Base-by-base conservation (phyloP, 495 filamentous ascomycete genomes). In the Aspergillus bertholletiae region DNA sequence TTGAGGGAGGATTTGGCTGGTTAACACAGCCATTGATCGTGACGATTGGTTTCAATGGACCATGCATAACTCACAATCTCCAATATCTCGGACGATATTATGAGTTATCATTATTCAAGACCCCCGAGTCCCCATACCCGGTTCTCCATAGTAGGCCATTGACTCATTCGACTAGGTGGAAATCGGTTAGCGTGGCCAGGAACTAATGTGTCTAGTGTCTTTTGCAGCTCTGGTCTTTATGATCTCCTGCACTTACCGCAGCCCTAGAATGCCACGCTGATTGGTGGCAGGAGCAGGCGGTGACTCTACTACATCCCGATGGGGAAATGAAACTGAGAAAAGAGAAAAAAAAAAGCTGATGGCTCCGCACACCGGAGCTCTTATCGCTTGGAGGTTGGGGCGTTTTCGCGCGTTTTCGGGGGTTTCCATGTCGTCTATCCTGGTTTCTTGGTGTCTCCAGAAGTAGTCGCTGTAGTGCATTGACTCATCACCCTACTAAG, bases 331-430 rank as follows among this genome's bases (percentile, higher is more conserved):
- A 11, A 11, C 8, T 23, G 39, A 52, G 18, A 43, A 49, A 47
- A 46, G 30, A 44, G 27, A 30, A n/a, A 23, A 34, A 32, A 21
- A 20, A 22, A 52, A 30, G 49, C 45, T 44, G 32, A 50, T 18
- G 30, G 48, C 61, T 62, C 63, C 63, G 62, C 63, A 60, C 59
- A 66, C 63, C 66, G 63, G 63, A 64, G 63, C 55, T 62, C 63
- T 66, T 62, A 69, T 64, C 66, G 63, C 46, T 50, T 46, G 35
- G 43, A 58, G 46, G 40, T 49, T 56, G 51, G 43, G 55, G 47
- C 12, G 35, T 54, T 56, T 46, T 50, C 35, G 23, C 15, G 24
- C 48, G 48, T 37, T 51, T 37, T 28, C 26, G 56, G 46, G 37
- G 28, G 21, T 30, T 51, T 43, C 45, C 45, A 49, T 48, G 27